Percentiles rank a stretch among this genome's conserved stretches.
These are phyloP conservation scores for Backusella tarrabulga DNA, from an alignment of 192 early-diverging fungal genomes.

Conservation along the genomic window DNA sequence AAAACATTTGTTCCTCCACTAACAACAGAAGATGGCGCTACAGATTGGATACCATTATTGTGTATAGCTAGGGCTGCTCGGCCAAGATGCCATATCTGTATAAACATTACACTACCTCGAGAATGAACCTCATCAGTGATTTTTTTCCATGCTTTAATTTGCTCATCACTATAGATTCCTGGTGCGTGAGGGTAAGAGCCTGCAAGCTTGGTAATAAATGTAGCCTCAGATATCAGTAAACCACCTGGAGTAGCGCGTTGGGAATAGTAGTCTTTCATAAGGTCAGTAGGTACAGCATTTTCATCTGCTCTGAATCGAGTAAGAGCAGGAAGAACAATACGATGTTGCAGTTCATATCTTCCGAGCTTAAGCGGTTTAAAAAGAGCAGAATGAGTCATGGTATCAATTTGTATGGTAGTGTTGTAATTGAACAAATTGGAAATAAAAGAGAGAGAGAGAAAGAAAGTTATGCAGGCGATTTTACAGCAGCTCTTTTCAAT, in stretches of 20 bases:
- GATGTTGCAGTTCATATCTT: slow-evolving; percentile 9
- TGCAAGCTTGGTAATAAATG: slow-evolving; percentile 6
- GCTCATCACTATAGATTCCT: slow-evolving; percentile 38
- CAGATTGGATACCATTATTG: background rate
- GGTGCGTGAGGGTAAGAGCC: slow-evolving; percentile 22
- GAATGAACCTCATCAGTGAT: slow-evolving; percentile 54
- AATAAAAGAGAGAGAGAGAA: background rate
- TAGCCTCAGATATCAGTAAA: slow-evolving; percentile 27
- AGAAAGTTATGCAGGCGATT: background rate
- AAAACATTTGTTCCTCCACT: background rate
- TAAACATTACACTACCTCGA: slow-evolving; percentile 51
- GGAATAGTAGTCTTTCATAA: slow-evolving; percentile 16
- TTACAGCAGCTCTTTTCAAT: too few species aligned
- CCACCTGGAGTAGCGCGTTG: slow-evolving; percentile 22
- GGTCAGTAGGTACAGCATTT: background rate
- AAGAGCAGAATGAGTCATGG: background rate
- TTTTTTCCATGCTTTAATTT: slow-evolving; percentile 48
- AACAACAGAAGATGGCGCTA: slow-evolving; percentile 20
- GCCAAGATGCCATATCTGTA: slow-evolving; percentile 50
- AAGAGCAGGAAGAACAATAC: slow-evolving; percentile 17
- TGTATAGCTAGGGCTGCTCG: background rate
- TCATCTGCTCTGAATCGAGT: slow-evolving; percentile 12
- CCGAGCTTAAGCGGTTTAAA: slow-evolving; percentile 23
- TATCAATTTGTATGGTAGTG: background rate
- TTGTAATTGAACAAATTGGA: background rate